Conservation (phyloP, 2,329 filamentous ascomycete species). For the Esteya vermicola region DNA sequence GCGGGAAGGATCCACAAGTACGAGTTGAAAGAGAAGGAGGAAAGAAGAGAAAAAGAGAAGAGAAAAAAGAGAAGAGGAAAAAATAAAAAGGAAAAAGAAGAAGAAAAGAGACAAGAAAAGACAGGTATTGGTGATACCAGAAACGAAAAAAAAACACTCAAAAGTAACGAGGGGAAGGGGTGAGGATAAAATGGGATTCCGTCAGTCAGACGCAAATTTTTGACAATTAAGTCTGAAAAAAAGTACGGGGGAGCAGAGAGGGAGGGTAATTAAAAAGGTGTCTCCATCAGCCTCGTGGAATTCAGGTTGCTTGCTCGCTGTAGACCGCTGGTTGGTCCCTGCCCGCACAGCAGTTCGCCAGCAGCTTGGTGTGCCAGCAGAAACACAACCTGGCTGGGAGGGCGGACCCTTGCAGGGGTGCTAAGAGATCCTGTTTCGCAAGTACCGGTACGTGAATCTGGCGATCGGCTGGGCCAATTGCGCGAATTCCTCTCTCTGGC, state of each 20-base stretch:
- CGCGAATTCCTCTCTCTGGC: too few species aligned
- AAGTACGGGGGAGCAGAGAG: not conserved
- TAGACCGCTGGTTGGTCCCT: too few species aligned
- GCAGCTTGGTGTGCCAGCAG: too few species aligned
- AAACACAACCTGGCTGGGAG: too few species aligned
- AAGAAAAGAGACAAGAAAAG: not conserved
- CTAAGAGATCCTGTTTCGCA: too few species aligned
- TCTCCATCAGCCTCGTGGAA: constrained; percentile 15
- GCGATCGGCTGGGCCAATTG: too few species aligned
- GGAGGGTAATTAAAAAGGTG: constrained; percentile 11
- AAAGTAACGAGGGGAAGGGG: not conserved
- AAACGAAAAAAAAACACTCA: not conserved
- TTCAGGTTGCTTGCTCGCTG: too few species aligned
- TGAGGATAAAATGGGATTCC: not conserved
- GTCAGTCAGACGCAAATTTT: constrained; percentile 3
- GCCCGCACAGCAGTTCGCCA: too few species aligned
- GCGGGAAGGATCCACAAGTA: not conserved
- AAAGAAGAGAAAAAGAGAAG: not conserved
- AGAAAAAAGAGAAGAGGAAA: not conserved
- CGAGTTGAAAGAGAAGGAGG: constrained; percentile 1
- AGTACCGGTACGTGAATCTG: too few species aligned
- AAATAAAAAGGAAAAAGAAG: not conserved
- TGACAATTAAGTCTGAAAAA: constrained; percentile 7
- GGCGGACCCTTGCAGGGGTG: too few species aligned
- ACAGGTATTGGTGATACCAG: not conserved